A percentile compares a stretch with the other conserved stretches of the same genome.
Evolutionary conservation across 108 stramenopile species (phyloP).

Genomic region (Poteriospumella lacustris): DNA sequence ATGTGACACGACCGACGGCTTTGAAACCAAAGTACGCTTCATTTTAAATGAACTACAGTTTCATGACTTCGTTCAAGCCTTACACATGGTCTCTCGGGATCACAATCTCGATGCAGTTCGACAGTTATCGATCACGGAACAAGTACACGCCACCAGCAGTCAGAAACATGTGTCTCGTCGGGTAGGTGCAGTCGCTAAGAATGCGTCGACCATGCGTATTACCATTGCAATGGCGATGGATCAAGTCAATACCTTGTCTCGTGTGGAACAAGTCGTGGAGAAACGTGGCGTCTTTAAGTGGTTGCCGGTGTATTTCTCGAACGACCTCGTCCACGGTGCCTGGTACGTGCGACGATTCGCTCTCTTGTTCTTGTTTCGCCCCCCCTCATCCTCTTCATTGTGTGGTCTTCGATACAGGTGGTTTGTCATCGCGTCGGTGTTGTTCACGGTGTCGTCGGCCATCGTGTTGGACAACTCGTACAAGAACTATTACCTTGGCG

Average conservation of each 20-base stretch:
- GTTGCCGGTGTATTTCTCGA: slow-evolving; percentile 4
- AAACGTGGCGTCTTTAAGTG: slow-evolving; percentile 4
- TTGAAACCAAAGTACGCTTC: background rate
- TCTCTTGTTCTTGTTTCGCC: too few relatives aligned
- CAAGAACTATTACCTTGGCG: background rate
- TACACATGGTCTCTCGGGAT: background rate
- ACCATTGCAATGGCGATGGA: background rate
- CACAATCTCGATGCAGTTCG: background rate
- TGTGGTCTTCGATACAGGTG: background rate
- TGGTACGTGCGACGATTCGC: slow-evolving; percentile 15
- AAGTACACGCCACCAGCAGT: too few relatives aligned
- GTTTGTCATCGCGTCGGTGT: background rate
- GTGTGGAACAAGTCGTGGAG: background rate
- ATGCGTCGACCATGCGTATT: background rate
- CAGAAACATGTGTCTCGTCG: too few relatives aligned
- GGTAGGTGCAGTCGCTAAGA: background rate
- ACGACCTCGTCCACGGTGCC: slow-evolving; percentile 24
- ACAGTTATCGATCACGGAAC: background rate
- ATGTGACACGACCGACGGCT: background rate
- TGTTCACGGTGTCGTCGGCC: background rate
- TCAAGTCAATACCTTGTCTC: background rate
- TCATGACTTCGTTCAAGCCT: background rate
- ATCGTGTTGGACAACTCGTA: background rate
- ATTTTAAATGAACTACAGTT: background rate
- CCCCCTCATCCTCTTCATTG: background rate